Evolutionary conservation across 208 protist genomes (phyloP), one percentile per base, ranked within the genome.

Genomic region (Acanthamoeba lenticulata): DNA sequence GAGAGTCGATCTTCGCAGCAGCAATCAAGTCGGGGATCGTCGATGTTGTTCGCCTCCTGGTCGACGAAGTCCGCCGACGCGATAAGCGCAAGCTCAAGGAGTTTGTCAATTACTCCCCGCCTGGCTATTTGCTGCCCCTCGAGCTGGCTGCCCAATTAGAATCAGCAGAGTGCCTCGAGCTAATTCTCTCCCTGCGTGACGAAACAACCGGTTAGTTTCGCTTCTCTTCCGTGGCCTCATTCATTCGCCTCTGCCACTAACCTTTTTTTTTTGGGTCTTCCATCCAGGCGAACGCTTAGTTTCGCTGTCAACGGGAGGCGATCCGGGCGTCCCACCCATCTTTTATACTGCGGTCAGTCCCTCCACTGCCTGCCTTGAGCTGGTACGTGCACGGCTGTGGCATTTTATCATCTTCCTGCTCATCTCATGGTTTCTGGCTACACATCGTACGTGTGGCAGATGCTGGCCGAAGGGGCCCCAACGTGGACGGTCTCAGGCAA

Each of bases 101-200:
- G 27, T 15, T 52, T 17, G 45, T 52, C 45, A 52, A 17, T 52
- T 52, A 52, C 45, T 15, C 45, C 45, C 5, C 45, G n/a, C n/a
- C n/a, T n/a, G n/a, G n/a, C n/a, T n/a, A n/a, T n/a, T n/a, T n/a
- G n/a, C n/a, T n/a, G n/a, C n/a, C n/a, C n/a, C n/a, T n/a, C n/a
- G n/a, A n/a, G n/a, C n/a, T n/a, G n/a, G n/a, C n/a, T n/a, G n/a
- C n/a, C n/a, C n/a, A n/a, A n/a, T n/a, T n/a, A n/a, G n/a, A n/a
- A n/a, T n/a, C n/a, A n/a, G n/a, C n/a, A n/a, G 38, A 77, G 67
- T 77, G 67, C 67, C 11, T 44, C 36, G 67, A 44, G 4, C 36
- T 77, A 34, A n/a, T 77, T 1, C 67, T 77, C 38, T 77, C 67
- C 67, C 67, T 77, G 67, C 67, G 67, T n/a, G 67, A 77, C 67